Conservation (phyloP, 1,139 yeast species). For the Candida smagusa region DNA sequence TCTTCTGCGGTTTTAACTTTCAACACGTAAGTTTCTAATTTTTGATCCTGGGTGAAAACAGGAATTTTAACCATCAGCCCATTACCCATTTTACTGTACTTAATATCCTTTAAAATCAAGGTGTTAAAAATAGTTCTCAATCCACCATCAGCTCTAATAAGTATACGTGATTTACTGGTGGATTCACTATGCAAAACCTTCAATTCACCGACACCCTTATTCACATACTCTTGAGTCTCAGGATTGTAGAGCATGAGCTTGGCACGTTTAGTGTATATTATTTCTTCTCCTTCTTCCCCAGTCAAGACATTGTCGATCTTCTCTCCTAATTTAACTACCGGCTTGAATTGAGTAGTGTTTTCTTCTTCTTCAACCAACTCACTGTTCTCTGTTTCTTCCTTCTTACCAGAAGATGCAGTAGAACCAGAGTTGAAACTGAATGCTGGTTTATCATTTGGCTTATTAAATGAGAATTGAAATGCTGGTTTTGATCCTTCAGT, state of each 20-base stretch:
- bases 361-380: constrained; percentile 37
- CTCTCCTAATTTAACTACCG: constrained; percentile 45
- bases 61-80: constrained; percentile 60
- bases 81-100: constrained; percentile 57
- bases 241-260: constrained; percentile 65
- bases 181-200: constrained; percentile 62
- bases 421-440: constrained; percentile 13
- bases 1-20: constrained; percentile 69
- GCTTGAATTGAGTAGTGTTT: constrained; percentile 44
- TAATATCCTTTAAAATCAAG: constrained; percentile 47
- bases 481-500: constrained; percentile 8
- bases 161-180: constrained; percentile 61
- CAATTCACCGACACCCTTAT: constrained; percentile 80
- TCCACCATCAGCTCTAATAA: constrained; percentile 87
- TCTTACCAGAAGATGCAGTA: constrained; percentile 15
- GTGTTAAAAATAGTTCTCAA: constrained; percentile 77
- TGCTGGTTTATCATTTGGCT: constrained; percentile 12
- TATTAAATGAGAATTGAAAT: constrained; percentile 11
- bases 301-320: constrained; percentile 45
- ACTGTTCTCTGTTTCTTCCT: constrained; percentile 10
- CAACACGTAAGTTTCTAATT: constrained; percentile 57
- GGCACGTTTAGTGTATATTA: constrained; percentile 62
- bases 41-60: constrained; percentile 42
- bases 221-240: constrained; percentile 48
- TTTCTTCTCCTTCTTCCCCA: constrained; percentile 84